Conservation (phyloP, 2,329 filamentous ascomycete genomes). For the Xylaria sp. region DNA sequence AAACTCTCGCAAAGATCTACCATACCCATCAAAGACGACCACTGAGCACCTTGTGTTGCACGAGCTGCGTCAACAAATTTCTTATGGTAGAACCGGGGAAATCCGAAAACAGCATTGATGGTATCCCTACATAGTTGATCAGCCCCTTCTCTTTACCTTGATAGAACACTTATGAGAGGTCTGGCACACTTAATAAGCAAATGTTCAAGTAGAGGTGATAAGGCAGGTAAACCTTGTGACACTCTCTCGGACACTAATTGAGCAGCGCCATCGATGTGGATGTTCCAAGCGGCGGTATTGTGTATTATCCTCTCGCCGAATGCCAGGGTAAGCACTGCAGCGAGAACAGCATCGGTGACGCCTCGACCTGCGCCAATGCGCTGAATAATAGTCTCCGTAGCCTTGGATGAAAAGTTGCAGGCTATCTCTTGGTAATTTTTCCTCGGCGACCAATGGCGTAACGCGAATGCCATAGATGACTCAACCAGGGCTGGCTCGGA, state of each 20-base stretch:
- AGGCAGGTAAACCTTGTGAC: conserved; percentile 1
- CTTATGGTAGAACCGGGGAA: conserved; percentile 27
- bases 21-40: background rate
- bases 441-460: conserved; percentile 34
- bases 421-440: conserved; percentile 30
- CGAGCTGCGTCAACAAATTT: conserved; percentile 9
- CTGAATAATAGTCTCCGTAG: conserved; percentile 31
- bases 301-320: conserved; percentile 32
- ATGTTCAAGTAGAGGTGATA: conserved; percentile 16
- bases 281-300: conserved; percentile 30
- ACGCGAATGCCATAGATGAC: conserved; percentile 33
- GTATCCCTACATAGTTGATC: conserved; percentile 22
- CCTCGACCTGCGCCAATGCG: conserved; percentile 25
- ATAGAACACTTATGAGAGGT: background rate
- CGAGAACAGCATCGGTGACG: conserved; percentile 34
- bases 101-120: conserved; percentile 23
- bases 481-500: conserved; percentile 36
- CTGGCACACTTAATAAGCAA: conserved; percentile 15
- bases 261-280: conserved; percentile 32
- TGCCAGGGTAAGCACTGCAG: conserved; percentile 34
- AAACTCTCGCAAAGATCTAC: conserved; percentile 2
- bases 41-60: background rate
- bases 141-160: background rate
- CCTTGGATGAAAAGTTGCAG: conserved; percentile 27
- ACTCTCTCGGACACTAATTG: conserved; percentile 24